A percentile compares a stretch with the other conserved stretches of the same genome.
Evolutionary conservation across 257 asterid species (phyloP).

Genomic region (Paraleonurus japonicus): DNA sequence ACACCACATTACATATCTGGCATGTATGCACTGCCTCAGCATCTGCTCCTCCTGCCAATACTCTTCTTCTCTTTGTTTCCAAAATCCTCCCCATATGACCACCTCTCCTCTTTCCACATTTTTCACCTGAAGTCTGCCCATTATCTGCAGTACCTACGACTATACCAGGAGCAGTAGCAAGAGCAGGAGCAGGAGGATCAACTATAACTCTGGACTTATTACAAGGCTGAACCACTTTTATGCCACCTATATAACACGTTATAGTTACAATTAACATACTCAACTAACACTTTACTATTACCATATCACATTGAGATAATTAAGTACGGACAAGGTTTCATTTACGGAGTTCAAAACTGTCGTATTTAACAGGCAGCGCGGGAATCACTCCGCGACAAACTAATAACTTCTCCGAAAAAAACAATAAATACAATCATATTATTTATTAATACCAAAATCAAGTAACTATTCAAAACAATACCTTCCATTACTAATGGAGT

Average conservation of each 20-base stretch:
- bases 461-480: not conserved
- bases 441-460: not conserved
- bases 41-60: constrained; percentile 71
- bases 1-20: constrained; percentile 59
- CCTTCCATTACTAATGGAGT: not conserved
- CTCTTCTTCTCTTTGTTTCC: constrained; percentile 55
- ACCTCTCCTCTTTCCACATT: no score
- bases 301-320: no score
- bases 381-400: no score
- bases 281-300: not conserved
- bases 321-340: not conserved
- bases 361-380: no score
- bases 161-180: no score
- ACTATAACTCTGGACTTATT: no score
- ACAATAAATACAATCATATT: not conserved
- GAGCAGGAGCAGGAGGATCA: no score
- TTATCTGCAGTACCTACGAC: no score
- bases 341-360: not conserved
- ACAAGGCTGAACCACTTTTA: no score
- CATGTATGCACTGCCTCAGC: constrained; percentile 49
- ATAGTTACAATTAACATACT: not conserved
- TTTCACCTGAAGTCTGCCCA: no score
- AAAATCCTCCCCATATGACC: constrained; percentile 40
- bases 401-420: no score
- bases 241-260: no score